Percentiles rank a stretch among this genome's conserved stretches.
Conservation (phyloP, 2,329 filamentous ascomycete genomes). For the Diaporthe citri region DNA sequence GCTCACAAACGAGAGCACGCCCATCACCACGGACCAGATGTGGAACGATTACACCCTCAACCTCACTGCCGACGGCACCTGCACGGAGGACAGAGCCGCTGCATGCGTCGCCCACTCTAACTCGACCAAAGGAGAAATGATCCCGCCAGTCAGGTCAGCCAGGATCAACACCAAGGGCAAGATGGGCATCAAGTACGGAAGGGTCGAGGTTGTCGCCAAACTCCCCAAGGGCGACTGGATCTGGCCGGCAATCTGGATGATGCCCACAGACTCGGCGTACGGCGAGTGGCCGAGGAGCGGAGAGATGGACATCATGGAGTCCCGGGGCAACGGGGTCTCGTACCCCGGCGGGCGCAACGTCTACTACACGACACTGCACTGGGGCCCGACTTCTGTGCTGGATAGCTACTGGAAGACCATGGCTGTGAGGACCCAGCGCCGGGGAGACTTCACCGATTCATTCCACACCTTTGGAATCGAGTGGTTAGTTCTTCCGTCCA, state of each 20-base stretch:
- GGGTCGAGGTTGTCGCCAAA: slow-evolving; percentile 66
- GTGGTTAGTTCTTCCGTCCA: slow-evolving; percentile 51
- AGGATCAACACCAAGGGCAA: slow-evolving; percentile 62
- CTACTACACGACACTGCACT: slow-evolving; percentile 60
- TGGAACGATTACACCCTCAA: slow-evolving; percentile 58
- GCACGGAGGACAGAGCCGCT: slow-evolving; percentile 52
- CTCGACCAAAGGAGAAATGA: slow-evolving; percentile 57
- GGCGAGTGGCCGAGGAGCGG: slow-evolving; percentile 64
- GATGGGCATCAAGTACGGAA: slow-evolving; percentile 61
- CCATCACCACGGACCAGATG: slow-evolving; percentile 54
- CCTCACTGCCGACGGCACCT: slow-evolving; percentile 56
- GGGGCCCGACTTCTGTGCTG: slow-evolving; percentile 51
- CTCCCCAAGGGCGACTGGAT: slow-evolving; percentile 67
- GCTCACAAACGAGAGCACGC: slow-evolving; percentile 57
- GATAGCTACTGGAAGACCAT: slow-evolving; percentile 53
- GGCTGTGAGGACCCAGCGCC: slow-evolving; percentile 49
- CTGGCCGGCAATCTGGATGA: slow-evolving; percentile 65
- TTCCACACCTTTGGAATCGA: slow-evolving; percentile 67
- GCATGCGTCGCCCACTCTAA: slow-evolving; percentile 58
- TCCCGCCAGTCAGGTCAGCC: slow-evolving; percentile 63
- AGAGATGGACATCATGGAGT: slow-evolving; percentile 67
- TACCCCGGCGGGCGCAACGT: slow-evolving; percentile 59
- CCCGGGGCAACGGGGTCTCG: slow-evolving; percentile 58
- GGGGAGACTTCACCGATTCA: slow-evolving; percentile 54
- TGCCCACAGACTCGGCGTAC: slow-evolving; percentile 61